Evolutionary conservation across 352 stramenopile genomes (phyloP).

Genomic region (Halophytophthora polymorphica): DNA sequence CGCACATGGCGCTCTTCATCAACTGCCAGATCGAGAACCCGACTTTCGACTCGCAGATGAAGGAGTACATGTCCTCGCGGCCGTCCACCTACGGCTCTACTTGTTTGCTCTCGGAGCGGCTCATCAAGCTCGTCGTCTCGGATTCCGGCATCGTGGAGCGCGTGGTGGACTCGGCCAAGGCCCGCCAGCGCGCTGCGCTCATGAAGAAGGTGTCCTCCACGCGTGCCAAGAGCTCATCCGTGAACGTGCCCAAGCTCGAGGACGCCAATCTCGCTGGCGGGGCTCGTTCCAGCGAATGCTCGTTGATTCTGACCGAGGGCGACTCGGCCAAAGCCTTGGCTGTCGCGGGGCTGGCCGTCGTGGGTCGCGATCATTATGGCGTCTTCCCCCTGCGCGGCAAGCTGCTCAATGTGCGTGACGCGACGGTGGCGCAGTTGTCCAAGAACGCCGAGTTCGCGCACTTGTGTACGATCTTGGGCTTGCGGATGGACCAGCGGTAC

Average conservation of each 20-base stretch:
- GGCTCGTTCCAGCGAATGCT: slow-evolving; percentile 88
- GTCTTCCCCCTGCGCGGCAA: slow-evolving; percentile 99
- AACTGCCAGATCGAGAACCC: slow-evolving; percentile 99
- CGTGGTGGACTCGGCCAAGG: slow-evolving; percentile 90
- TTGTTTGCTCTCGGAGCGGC: slow-evolving; percentile 91
- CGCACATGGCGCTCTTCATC: slow-evolving; percentile 97
- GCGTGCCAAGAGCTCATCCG: slow-evolving; percentile 56
- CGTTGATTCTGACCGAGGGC: slow-evolving; percentile 99
- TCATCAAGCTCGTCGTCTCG: slow-evolving; percentile 93
- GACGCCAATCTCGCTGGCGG: slow-evolving; percentile 97
- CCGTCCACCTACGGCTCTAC: slow-evolving; percentile 85
- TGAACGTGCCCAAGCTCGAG: slow-evolving; percentile 98
- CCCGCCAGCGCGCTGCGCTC: slow-evolving; percentile 92
- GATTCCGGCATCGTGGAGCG: slow-evolving; percentile 95
- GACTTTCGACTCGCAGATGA: slow-evolving; percentile 99
- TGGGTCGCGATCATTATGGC: slow-evolving; percentile 98
- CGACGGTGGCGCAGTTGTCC: slow-evolving; percentile 77
- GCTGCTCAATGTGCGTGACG: slow-evolving; percentile 88
- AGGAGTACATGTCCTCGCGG: slow-evolving; percentile 97
- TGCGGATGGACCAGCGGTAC: slow-evolving; percentile 97
- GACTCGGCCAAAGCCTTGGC: slow-evolving; percentile 99
- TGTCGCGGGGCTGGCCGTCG: slow-evolving; percentile 97
- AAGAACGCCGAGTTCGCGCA: slow-evolving; percentile 96
- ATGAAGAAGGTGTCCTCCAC: slow-evolving; percentile 87
- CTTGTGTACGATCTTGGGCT: slow-evolving; percentile 96